Percentiles rank a stretch among this genome's conserved stretches.
phyloP scores from a whole-genome alignment of 2,329 filamentous ascomycete genomes.

The Aureobasidium sp. region DNA sequence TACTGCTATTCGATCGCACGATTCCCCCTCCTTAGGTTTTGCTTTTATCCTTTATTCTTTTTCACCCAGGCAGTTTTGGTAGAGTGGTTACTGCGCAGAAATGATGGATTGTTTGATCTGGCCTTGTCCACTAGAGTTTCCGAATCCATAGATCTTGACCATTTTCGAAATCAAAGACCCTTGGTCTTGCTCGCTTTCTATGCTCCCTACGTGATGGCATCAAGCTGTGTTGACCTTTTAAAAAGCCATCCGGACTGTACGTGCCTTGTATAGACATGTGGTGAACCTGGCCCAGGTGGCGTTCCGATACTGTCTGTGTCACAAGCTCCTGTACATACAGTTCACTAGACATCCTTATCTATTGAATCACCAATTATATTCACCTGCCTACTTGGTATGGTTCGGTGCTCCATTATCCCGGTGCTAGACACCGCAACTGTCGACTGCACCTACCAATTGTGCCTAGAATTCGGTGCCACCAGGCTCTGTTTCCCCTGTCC shows the following conservation, averaged over 20 bases:
- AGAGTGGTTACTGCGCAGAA: not conserved
- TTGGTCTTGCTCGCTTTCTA: not conserved
- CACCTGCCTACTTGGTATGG: conserved; percentile 1
- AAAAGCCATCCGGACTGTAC: not conserved
- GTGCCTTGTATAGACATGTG: not conserved
- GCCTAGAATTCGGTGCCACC: not conserved
- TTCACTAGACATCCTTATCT: not conserved
- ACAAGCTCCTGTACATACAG: not conserved
- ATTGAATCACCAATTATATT: not conserved
- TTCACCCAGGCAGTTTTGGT: not conserved
- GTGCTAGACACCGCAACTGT: not conserved
- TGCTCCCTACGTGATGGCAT: not conserved
- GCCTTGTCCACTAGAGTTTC: not conserved
- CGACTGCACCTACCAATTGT: not conserved
- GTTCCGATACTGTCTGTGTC: not conserved
- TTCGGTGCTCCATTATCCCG: not conserved
- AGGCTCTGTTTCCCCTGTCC: not conserved
- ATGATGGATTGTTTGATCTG: not conserved
- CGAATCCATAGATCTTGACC: not conserved
- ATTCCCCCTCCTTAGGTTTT: conserved; percentile 12
- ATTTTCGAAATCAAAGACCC: not conserved
- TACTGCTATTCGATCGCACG: conserved; percentile 5
- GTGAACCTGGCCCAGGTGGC: not conserved
- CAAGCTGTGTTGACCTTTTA: not conserved
- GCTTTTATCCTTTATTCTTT: not conserved